Conservation (phyloP, 345 rosid genomes). For the Pelargonium nanum region DNA sequence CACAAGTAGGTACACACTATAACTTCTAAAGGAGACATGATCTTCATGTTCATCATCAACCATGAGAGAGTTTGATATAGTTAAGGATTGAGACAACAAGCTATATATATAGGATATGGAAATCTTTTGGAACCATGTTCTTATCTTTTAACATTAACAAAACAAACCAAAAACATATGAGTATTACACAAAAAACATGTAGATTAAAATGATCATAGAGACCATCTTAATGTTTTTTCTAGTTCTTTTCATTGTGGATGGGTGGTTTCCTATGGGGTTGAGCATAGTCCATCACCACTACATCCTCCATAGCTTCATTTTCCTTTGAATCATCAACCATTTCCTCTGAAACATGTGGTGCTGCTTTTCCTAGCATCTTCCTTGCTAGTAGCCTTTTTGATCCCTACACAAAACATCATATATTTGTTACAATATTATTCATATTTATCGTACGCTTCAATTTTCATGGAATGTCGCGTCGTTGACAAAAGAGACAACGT, state of each 20-base stretch:
- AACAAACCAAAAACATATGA: background rate
- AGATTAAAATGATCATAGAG: background rate
- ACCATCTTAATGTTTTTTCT: background rate
- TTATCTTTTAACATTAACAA: too few relatives aligned
- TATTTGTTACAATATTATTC: background rate
- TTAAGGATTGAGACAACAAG: too few relatives aligned
- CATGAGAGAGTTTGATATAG: too few relatives aligned
- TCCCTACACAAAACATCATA: constrained; percentile 14
- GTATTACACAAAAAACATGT: background rate
- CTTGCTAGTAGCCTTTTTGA: constrained; percentile 13
- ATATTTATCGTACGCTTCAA: background rate
- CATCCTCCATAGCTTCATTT: constrained; percentile 27
- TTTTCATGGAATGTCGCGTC: too few relatives aligned
- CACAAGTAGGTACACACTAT: too few relatives aligned
- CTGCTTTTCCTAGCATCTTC: constrained; percentile 13
- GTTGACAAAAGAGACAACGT: too few relatives aligned
- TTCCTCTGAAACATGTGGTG: constrained; percentile 14
- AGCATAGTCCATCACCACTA: constrained; percentile 71
- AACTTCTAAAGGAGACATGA: too few relatives aligned
- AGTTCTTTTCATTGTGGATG: constrained; percentile 70
- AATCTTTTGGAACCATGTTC: too few relatives aligned
- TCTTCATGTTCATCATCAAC: too few relatives aligned
- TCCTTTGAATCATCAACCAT: constrained; percentile 20
- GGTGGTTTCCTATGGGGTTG: constrained; percentile 89
- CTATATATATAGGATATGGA: too few relatives aligned